phyloP scores from a whole-genome alignment of 1,139 yeast genomes.

The Magnusiomyces fungicola region DNA sequence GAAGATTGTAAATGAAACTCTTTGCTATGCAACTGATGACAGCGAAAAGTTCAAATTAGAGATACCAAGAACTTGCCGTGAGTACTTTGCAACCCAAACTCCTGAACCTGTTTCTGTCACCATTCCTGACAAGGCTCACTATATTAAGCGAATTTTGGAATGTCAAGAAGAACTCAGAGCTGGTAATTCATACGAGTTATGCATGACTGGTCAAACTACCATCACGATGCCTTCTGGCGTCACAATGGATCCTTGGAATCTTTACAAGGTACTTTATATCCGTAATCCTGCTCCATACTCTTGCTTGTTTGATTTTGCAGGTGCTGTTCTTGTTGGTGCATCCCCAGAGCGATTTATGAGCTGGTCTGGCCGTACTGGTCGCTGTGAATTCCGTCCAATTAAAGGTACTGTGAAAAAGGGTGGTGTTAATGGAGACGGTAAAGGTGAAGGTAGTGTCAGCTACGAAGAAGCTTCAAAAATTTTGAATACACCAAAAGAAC shows the following conservation, averaged over 20 bases:
- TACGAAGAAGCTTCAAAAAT: constrained; percentile 54
- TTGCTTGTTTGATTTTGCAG: constrained; percentile 66
- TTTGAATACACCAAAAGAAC: constrained; percentile 80
- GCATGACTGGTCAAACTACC: constrained; percentile 74
- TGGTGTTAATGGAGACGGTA: no score
- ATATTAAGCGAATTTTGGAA: constrained; percentile 47
- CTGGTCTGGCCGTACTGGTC: constrained; percentile 49
- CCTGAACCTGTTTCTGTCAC: constrained; percentile 33
- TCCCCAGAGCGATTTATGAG: constrained; percentile 91
- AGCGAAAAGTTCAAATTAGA: constrained; percentile 1
- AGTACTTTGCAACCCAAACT: constrained; percentile 10
- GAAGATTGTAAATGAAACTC: constrained; percentile 4
- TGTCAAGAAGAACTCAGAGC: constrained; percentile 65
- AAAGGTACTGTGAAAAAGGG: constrained; percentile 90
- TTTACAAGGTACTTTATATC: constrained; percentile 62
- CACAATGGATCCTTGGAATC: constrained; percentile 54
- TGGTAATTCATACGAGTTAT: constrained; percentile 93
- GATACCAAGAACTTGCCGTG: constrained; percentile 19
- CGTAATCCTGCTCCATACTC: constrained; percentile 93
- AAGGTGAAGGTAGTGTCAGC: constrained; percentile 35
- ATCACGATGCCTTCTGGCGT: constrained; percentile 36
- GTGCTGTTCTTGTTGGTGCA: constrained; percentile 64
- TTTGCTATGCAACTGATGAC: neutral
- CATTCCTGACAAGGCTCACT: constrained; percentile 50
- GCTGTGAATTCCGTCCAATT: constrained; percentile 83